Evolutionary conservation across 352 stramenopile genomes (phyloP).

Genomic region (Globisporangium acanthophoron): DNA sequence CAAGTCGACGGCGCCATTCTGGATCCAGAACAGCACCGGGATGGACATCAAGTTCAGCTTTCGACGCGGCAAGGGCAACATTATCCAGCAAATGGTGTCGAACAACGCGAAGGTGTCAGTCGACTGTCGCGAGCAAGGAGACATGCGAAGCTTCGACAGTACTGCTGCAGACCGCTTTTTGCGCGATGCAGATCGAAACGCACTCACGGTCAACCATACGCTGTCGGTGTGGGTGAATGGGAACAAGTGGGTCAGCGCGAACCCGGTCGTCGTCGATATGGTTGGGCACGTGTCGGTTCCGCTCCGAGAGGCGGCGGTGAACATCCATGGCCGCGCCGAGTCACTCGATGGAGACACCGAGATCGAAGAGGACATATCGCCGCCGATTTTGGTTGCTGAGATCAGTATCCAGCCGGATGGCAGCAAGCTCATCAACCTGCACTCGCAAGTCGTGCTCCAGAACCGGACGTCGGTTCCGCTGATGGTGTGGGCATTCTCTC

Average conservation of each 20-base stretch:
- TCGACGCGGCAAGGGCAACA: slow-evolving; percentile 63
- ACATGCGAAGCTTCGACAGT: slow-evolving; percentile 87
- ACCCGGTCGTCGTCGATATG: slow-evolving; percentile 84
- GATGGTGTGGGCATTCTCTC: slow-evolving; percentile 87
- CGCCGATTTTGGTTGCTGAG: slow-evolving; percentile 76
- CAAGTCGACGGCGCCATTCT: slow-evolving; percentile 86
- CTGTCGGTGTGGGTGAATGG: slow-evolving; percentile 83
- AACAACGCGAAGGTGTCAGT: slow-evolving; percentile 71
- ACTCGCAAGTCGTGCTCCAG: slow-evolving; percentile 83
- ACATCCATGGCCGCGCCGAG: slow-evolving; percentile 13
- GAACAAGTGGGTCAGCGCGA: slow-evolving; percentile 85
- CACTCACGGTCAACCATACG: slow-evolving; percentile 81
- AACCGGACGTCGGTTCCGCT: slow-evolving; percentile 84
- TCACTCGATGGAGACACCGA: slow-evolving; percentile 22
- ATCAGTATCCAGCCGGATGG: slow-evolving; percentile 85
- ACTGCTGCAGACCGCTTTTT: slow-evolving; percentile 73
- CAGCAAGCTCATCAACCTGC: slow-evolving; percentile 84
- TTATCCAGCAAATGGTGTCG: slow-evolving; percentile 72
- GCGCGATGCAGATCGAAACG: slow-evolving; percentile 59
- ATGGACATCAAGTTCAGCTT: slow-evolving; percentile 85
- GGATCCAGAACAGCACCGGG: slow-evolving; percentile 85
- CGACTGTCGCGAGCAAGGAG: slow-evolving; percentile 79
- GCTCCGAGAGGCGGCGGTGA: slow-evolving; percentile 42
- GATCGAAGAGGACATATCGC: slow-evolving; percentile 50
- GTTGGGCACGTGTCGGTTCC: slow-evolving; percentile 82